Conservation (phyloP, 306 rosid genomes). For the Dalbergia cultrata region DNA sequence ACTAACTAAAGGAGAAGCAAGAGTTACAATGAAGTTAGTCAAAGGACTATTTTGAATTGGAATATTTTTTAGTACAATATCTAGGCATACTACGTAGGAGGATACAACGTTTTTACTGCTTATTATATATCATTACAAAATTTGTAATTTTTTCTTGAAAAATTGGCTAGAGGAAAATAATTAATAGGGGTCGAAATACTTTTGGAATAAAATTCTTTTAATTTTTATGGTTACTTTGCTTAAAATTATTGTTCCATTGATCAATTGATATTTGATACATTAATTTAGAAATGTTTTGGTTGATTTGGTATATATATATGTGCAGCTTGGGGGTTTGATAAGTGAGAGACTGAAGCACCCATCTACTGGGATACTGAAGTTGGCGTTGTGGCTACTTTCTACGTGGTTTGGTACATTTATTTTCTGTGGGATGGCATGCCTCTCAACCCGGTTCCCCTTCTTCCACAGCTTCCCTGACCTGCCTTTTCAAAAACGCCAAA, state of each 20-base stretch:
- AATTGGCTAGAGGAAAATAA: background rate
- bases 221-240: background rate
- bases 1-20: too few relatives aligned
- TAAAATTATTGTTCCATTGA: background rate
- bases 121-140: background rate
- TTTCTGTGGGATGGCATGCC: constrained; percentile 56
- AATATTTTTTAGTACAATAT: too few relatives aligned
- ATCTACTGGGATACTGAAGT: constrained; percentile 48
- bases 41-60: too few relatives aligned
- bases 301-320: background rate
- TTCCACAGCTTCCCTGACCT: constrained; percentile 45
- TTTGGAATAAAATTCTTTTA: background rate
- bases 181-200: too few relatives aligned
- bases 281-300: background rate
- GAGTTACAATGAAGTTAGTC: too few relatives aligned
- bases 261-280: background rate
- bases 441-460: constrained; percentile 62
- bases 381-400: constrained; percentile 60
- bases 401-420: constrained; percentile 72
- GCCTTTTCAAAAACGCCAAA: constrained; percentile 54
- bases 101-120: too few relatives aligned
- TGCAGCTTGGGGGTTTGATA: constrained; percentile 63
- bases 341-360: constrained; percentile 68
- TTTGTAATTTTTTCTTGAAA: background rate
- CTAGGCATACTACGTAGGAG: too few relatives aligned